Base-by-base conservation (phyloP, 345 rosid species). In the Populus euphratica region DNA sequence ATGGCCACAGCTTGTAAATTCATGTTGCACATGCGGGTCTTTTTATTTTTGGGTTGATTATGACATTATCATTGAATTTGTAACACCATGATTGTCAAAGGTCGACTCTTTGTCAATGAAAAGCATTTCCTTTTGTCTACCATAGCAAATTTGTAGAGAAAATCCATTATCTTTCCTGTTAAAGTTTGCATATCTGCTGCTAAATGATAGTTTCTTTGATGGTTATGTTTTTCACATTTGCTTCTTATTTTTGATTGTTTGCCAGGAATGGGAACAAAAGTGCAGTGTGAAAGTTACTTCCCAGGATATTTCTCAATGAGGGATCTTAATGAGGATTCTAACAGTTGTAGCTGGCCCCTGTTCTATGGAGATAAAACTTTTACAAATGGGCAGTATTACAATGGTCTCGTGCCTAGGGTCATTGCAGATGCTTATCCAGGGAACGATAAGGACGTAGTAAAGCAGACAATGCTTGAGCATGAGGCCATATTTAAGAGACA, bases 401-500 rank as follows among this genome's bases (percentile, higher is more conserved):
- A 85, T 70, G 85, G 91, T 71, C 81, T 81, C 82, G 73, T 77
- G 17, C 87, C 90, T 23, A 86, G 84, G 80, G 80, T 82, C 39
- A 35, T 83, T 12, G 72, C 83, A 3, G 94, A 90, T 79, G 73
- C 86, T 33, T 87, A 80, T 85, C 76, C 84, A 3, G 89, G 80
- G 39, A 79, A 85, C 43, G 93, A 87, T 72, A 93, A 82, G 83
- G 93, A 89, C 74, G 70, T 73, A 56, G 83, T 93, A 83, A 93
- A 90, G 87, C 91, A 52, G 69, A 93, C 85, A 56, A 93, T 95
- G 89, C 93, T 95, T 41, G 87, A 92, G 84, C 99, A 95, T 39
- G 99, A 95, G 80, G 90, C 94, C 33, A 84, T 84, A 33, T 95
- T 95, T 76, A 90, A 86, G 91, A 69, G 88, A 41, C 99, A 95